Base-by-base conservation (phyloP, 805 yeast species). In the Candida verbasci region DNA sequence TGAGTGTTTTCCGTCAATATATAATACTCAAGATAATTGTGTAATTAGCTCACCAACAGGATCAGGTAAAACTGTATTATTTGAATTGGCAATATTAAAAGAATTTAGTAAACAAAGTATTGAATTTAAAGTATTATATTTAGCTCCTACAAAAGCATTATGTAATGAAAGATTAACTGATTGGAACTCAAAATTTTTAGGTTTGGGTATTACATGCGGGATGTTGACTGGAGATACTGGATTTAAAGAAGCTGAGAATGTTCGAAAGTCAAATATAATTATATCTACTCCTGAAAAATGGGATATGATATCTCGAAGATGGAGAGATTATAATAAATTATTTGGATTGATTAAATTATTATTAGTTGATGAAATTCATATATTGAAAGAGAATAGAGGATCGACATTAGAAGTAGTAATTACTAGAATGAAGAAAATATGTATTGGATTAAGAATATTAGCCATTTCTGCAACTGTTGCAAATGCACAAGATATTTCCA, bases 221-320 rank as follows among this genome's bases (percentile, higher is more conserved):
- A 58, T 72, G 29, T 52, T 78, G 27, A 78, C 83, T 0, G 69
- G 82, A 39, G 83, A 78, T 42, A 73, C 80, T 9, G 56, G 68
- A 8, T 56, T 54, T 15, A 38, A 58, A 3, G 76, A 73, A 28
- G 56, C 70, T 5, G 77, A 69, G 9, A 59, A 53, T 26, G 74
- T 70, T 3, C 64, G 64, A 49, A 63, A 55, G n/a, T 65, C 78
- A 2, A 71, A 72, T 38, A 61, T 78, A 4, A 74, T 78, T 8
- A 68, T 78, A 7, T 69, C 80, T 2, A 78, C 82, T 1, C 82
- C 82, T 3, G 82, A 78, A 49, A 78, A 77, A 49, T 76, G 80
- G 80, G 82, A 78, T 46, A 56, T 71, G 29, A 54, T 76, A 38
- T 74, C 82, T 0, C 57, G 81, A 43, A 69, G 65, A 44, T 68